Percentiles rank a stretch among this genome's conserved stretches.
Evolutionary conservation across 2,329 filamentous ascomycete species (phyloP).

Genomic region (Emmonsiellopsis sp.): DNA sequence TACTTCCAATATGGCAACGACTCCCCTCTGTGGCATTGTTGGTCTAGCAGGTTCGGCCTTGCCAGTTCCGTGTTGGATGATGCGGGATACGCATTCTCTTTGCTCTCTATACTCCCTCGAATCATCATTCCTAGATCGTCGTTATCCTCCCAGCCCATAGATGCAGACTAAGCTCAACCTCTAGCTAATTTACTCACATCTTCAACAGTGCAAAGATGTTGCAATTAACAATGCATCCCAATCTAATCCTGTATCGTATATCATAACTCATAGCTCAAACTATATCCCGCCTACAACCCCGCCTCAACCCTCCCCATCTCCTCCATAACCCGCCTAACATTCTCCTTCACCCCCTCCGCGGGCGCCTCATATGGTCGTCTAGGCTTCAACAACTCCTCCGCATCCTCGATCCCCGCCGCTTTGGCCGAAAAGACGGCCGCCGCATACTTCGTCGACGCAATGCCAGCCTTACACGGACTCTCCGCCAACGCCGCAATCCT

Average conservation of each 20-base stretch:
- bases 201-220: too few relatives aligned
- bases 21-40: too few relatives aligned
- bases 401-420: constrained; percentile 50
- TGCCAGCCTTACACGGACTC: constrained; percentile 55
- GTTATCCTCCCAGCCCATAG: too few relatives aligned
- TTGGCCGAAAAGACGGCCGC: constrained; percentile 51
- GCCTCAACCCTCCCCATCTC: constrained; percentile 34
- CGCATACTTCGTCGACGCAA: constrained; percentile 60
- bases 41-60: too few relatives aligned
- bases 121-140: not conserved
- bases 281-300: constrained; percentile 9
- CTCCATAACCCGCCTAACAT: constrained; percentile 31
- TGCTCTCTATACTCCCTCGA: not conserved
- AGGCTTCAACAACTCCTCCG: constrained; percentile 49
- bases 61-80: too few relatives aligned
- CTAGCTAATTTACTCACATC: too few relatives aligned
- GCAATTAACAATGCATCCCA: too few relatives aligned
- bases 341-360: constrained; percentile 34
- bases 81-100: not conserved
- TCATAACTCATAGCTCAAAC: too few relatives aligned
- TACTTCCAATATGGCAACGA: too few relatives aligned
- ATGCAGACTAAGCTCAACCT: too few relatives aligned
- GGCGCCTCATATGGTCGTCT: constrained; percentile 51
- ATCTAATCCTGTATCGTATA: too few relatives aligned
- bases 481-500: constrained; percentile 55